A percentile compares a stretch with the other conserved stretches of the same genome.
These are phyloP conservation scores for Pseudogymnoascus destructans DNA, from an alignment of 2,329 filamentous ascomycete genomes.

Conservation along the genomic window DNA sequence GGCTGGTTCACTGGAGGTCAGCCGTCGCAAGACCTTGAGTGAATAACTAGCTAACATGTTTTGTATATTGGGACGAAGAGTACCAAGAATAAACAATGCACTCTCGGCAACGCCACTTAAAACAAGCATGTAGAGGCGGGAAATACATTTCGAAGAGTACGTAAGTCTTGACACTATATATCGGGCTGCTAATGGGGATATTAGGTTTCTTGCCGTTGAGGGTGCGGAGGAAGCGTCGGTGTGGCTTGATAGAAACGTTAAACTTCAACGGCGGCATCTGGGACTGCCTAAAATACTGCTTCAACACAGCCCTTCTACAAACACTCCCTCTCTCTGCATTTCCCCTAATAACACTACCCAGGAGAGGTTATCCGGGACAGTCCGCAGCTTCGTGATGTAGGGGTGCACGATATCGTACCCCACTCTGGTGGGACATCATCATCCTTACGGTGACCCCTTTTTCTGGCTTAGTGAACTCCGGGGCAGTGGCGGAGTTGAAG, in stretches of 20 bases:
- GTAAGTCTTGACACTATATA: background rate
- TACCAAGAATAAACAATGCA: background rate
- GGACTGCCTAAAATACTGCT: slow-evolving; percentile 93
- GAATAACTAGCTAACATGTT: too few species aligned
- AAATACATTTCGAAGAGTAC: background rate
- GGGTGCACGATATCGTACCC: background rate
- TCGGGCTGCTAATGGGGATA: background rate
- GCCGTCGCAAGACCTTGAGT: too few species aligned
- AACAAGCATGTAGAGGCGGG: background rate
- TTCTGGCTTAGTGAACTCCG: slow-evolving; percentile 49
- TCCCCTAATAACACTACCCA: slow-evolving; percentile 29
- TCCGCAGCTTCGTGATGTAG: slow-evolving; percentile 23
- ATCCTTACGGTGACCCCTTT: background rate
- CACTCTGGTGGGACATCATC: background rate
- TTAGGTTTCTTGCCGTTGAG: background rate
- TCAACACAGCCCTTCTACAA: slow-evolving; percentile 44
- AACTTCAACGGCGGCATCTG: slow-evolving; percentile 83
- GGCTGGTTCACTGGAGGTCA: too few species aligned
- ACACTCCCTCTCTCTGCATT: background rate
- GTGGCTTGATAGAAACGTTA: slow-evolving; percentile 47
- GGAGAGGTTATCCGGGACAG: slow-evolving; percentile 72
- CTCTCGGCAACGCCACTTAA: background rate
- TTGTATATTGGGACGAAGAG: background rate
- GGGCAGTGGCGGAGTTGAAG: slow-evolving; percentile 29
- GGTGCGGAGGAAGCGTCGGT: background rate